Base-by-base conservation (phyloP, 331 rosid genomes). In the Quercus lobata region DNA sequence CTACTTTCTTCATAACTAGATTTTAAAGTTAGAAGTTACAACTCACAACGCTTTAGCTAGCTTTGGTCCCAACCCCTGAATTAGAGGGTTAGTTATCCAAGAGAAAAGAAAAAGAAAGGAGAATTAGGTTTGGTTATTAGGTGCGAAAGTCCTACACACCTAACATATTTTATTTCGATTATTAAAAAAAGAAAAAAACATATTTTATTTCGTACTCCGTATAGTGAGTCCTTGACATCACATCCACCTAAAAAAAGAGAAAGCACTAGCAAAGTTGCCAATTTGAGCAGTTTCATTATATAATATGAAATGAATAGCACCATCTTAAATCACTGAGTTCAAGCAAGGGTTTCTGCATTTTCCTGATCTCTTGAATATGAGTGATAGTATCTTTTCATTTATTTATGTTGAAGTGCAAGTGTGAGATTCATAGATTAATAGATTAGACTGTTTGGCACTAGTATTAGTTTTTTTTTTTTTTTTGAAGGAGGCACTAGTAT, bases 211-310 rank as follows among this genome's bases (percentile, higher is more conserved):
- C 73, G 65, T 58, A 41, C 12, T 41, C 71, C 49, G 3, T 71
- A 35, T 21, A 70, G 61, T 34, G 54, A 41, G 18, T 49, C 54
- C 17, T 3, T 49, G 46, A 76, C 56, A 44, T 46, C 72, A 44
- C 74, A 65, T 9, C 8, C 25, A 25, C 25, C 75, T 74, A 7
- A 68, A 49, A 68, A 77, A 37, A 24, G 32, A 18, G 14, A 49
- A 2, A 41, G 61, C 21, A 9, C 53, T 14, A 69, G 16, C 60
- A 10, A 22, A 54, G 57, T 49, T 49, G 6, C 1, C 52, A 46
- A 46, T 46, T 72, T 58, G 54, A 70, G 30, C 81, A 70, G 57
- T 21, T 56, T 78, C 19, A 30, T 69, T 66, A 62, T n/a, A 6
- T 10, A 10, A 49, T 8, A 76, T 34, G 3, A 49, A 10, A 49